phyloP scores from a whole-genome alignment of 2,329 filamentous ascomycete species.

The Colletotrichum somersetense region DNA sequence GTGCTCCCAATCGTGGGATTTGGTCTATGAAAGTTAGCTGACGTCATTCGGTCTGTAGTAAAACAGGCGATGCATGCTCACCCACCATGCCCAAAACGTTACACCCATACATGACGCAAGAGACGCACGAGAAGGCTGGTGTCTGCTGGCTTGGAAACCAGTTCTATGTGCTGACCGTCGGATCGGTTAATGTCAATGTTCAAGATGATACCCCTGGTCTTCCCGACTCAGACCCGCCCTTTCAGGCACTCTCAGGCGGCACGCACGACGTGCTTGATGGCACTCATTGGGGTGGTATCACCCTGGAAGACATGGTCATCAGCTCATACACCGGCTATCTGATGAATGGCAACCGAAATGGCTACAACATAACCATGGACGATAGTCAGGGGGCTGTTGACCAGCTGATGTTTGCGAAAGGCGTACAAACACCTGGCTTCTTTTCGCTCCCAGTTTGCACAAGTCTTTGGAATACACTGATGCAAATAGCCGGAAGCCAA shows the following conservation, averaged over 20 bases:
- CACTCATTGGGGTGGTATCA: constrained; percentile 25
- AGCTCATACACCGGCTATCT: constrained; percentile 16
- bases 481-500: constrained; percentile 7
- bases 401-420: constrained; percentile 6
- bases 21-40: neutral
- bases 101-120: constrained; percentile 21
- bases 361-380: constrained; percentile 20
- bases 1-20: no score
- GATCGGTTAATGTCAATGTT: neutral
- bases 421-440: constrained; percentile 24
- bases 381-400: constrained; percentile 10
- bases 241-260: neutral
- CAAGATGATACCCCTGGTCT: neutral
- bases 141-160: constrained; percentile 31
- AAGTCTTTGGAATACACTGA: constrained; percentile 21
- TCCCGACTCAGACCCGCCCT: constrained; percentile 12
- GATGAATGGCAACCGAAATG: constrained; percentile 21
- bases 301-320: constrained; percentile 32
- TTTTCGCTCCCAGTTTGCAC: constrained; percentile 28
- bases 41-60: neutral
- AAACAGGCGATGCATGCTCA: constrained; percentile 25
- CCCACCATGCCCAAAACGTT: constrained; percentile 16
- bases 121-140: constrained; percentile 12
- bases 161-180: constrained; percentile 22
- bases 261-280: constrained; percentile 24